Evolutionary conservation across 495 filamentous ascomycete genomes (phyloP).

Genomic region (Talaromyces adpressus): DNA sequence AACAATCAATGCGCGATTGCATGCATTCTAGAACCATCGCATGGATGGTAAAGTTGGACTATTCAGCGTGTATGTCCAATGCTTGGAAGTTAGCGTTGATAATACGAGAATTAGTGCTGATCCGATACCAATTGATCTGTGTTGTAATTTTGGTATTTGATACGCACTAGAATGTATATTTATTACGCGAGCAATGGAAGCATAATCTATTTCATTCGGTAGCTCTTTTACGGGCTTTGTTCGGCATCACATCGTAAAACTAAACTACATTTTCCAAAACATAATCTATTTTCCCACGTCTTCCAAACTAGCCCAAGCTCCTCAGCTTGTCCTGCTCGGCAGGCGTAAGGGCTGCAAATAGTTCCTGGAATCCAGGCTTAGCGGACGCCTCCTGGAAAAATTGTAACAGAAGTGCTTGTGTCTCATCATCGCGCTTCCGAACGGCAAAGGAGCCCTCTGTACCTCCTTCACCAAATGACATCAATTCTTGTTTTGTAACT

Average conservation of each 20-base stretch:
- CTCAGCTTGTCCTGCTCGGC: slow-evolving; percentile 70
- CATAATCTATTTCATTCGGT: background rate
- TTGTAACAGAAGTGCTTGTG: slow-evolving; percentile 69
- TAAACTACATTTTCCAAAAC: background rate
- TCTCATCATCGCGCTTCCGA: slow-evolving; percentile 83
- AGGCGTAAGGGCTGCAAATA: slow-evolving; percentile 61
- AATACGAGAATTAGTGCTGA: background rate
- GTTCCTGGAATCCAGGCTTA: slow-evolving; percentile 64
- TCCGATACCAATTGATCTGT: background rate
- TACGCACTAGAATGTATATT: background rate
- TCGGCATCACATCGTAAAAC: background rate
- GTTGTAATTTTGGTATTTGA: background rate
- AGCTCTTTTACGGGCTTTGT: background rate
- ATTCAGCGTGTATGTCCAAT: background rate
- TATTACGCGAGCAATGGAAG: background rate
- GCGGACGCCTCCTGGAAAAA: slow-evolving; percentile 75
- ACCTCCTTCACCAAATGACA: slow-evolving; percentile 62
- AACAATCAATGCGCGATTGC: background rate
- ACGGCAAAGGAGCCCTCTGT: slow-evolving; percentile 43
- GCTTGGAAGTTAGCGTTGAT: background rate
- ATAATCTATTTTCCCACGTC: background rate
- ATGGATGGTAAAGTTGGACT: background rate
- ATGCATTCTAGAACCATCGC: background rate
- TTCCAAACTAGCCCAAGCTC: slow-evolving; percentile 19
- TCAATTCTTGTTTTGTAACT: slow-evolving; percentile 64